Conservation (phyloP, 177 flowering plant species). For the Vitis hybrid region DNA sequence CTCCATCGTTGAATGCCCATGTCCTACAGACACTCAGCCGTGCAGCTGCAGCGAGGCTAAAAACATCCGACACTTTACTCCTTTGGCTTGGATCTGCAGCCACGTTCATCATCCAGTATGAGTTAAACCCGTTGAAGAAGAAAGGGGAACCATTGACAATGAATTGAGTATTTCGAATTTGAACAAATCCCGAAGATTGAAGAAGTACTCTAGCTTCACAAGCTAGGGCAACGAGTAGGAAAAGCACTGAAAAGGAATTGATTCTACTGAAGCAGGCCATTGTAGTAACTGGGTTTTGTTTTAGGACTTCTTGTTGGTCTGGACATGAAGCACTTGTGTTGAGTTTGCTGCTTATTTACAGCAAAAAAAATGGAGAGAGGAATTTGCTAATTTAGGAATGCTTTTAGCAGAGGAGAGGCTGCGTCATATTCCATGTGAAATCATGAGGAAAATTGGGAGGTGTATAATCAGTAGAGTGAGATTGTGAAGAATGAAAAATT, state of each 20-base stretch:
- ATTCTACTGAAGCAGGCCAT: constrained; percentile 17
- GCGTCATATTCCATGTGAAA: no score
- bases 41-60: constrained; percentile 9
- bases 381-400: no score
- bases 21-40: no score
- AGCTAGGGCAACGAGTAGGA: constrained; percentile 10
- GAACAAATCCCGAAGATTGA: constrained; percentile 27
- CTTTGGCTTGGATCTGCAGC: constrained; percentile 49
- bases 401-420: background rate
- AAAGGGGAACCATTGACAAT: no score
- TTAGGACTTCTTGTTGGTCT: background rate
- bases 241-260: constrained; percentile 2
- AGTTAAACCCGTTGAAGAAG: no score
- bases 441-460: background rate
- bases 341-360: constrained; percentile 9
- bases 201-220: constrained; percentile 17
- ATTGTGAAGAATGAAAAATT: background rate
- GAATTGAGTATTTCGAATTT: no score
- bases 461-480: background rate
- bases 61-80: constrained; percentile 40
- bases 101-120: constrained; percentile 66
- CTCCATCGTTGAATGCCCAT: no score
- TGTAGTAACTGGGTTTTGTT: background rate
- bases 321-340: constrained; percentile 10
- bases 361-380: background rate